Evolutionary conservation across 495 filamentous ascomycete species (phyloP).

Genomic region (Saxophila tyrrhenica): DNA sequence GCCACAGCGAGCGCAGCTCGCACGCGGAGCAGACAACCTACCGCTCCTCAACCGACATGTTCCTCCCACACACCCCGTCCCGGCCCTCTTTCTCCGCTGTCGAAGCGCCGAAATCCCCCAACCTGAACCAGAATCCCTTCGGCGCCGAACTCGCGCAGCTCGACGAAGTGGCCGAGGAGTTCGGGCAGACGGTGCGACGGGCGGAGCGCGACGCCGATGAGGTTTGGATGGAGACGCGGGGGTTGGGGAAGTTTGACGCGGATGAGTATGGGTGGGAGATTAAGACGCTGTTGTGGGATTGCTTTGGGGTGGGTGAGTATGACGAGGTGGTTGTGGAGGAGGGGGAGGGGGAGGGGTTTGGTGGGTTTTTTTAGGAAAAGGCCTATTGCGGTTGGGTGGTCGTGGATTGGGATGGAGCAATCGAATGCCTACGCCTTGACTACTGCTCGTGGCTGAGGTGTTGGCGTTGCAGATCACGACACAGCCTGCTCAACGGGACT

Average conservation of each 20-base stretch:
- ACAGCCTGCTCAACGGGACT: too few relatives aligned
- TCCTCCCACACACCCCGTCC: conserved; percentile 43
- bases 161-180: conserved; percentile 77
- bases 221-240: conserved; percentile 46
- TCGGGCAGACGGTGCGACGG: conserved; percentile 40
- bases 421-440: not conserved
- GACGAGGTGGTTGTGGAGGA: not conserved
- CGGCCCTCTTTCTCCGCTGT: too few relatives aligned
- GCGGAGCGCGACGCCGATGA: conserved; percentile 46
- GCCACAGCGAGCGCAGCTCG: conserved; percentile 1
- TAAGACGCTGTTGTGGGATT: conserved; percentile 38
- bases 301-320: not conserved
- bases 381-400: too few relatives aligned
- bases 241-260: conserved; percentile 62
- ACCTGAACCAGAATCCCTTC: conserved; percentile 48
- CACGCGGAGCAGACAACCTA: too few relatives aligned
- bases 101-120: conserved; percentile 15
- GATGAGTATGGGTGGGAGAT: conserved; percentile 82
- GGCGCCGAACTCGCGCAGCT: conserved; percentile 65
- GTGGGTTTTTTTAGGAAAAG: not conserved
- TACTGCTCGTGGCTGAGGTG: too few relatives aligned
- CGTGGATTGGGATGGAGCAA: not conserved
- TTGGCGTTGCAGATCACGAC: too few relatives aligned
- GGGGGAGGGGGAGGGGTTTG: not conserved
- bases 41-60: conserved; percentile 31